Conservation (phyloP, 257 asterid genomes). For the Nicotiana attenuata region DNA sequence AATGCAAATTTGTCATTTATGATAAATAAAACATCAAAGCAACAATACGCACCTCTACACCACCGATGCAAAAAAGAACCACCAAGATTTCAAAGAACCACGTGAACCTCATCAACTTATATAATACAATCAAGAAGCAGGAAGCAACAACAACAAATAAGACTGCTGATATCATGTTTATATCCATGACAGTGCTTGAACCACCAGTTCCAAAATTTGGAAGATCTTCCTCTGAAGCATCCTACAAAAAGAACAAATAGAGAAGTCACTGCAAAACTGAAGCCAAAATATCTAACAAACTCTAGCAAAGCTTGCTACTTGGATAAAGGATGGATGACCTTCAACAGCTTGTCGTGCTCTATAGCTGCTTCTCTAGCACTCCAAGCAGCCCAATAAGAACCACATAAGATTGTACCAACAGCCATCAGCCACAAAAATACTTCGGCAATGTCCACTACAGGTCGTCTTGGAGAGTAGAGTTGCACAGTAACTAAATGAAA, state of each 20-base stretch:
- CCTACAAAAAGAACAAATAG: constrained; percentile 38
- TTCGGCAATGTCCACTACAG: constrained; percentile 86
- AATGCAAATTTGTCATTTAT: background rate
- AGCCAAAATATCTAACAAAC: background rate
- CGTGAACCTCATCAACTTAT: constrained; percentile 64
- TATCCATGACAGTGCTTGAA: constrained; percentile 67
- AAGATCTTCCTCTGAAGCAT: constrained; percentile 50
- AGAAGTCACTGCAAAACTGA: background rate
- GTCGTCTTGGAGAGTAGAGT: constrained; percentile 85
- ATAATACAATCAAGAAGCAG: constrained; percentile 69
- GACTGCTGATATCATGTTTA: constrained; percentile 67
- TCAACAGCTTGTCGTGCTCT: constrained; percentile 70
- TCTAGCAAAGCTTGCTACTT: constrained; percentile 3
- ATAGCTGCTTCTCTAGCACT: constrained; percentile 74
- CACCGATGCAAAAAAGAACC: constrained; percentile 83
- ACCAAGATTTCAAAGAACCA: constrained; percentile 87
- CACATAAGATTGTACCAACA: constrained; percentile 79
- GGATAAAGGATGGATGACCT: constrained; percentile 36
- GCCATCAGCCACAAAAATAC: constrained; percentile 95
- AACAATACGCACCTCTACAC: constrained; percentile 58
- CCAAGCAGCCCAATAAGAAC: constrained; percentile 96
- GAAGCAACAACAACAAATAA: constrained; percentile 75
- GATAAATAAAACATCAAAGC: constrained; percentile 9
- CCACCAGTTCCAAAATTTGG: constrained; percentile 35
- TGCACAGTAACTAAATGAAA: constrained; percentile 49